These are phyloP conservation scores for Limnomonas spitsbergensis DNA, from an alignment of 139 green algal species.

Conservation along the genomic window DNA sequence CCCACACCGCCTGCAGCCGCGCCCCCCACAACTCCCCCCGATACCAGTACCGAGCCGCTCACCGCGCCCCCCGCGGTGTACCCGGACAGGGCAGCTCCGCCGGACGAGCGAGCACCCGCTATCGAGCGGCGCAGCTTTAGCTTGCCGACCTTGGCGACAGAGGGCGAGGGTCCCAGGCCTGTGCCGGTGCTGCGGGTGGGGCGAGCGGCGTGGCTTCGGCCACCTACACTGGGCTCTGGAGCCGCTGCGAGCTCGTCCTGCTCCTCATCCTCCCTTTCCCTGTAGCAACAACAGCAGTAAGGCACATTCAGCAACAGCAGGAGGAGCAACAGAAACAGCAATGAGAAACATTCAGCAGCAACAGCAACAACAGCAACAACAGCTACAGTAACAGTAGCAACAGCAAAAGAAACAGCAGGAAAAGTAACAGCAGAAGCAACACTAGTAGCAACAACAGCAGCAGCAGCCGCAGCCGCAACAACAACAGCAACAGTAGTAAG, in stretches of 20 bases:
- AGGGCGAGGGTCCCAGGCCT: neutral
- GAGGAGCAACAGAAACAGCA: too few species aligned
- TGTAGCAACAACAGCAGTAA: too few species aligned
- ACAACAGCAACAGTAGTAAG: too few species aligned
- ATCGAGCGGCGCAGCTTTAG: neutral
- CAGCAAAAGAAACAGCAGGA: too few species aligned
- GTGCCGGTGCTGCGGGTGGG: neutral
- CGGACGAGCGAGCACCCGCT: neutral
- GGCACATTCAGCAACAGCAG: too few species aligned
- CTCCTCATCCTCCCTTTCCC: neutral
- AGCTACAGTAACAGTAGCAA: too few species aligned
- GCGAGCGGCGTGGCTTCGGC: neutral
- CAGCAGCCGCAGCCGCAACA: too few species aligned
- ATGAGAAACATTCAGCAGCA: too few species aligned
- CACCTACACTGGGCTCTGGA: neutral
- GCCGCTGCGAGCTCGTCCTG: neutral
- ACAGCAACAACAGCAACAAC: too few species aligned
- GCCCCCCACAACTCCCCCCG: neutral
- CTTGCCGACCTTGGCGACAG: neutral
- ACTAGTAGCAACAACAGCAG: too few species aligned
- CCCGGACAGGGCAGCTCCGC: neutral
- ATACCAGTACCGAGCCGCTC: neutral
- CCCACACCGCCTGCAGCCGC: neutral
- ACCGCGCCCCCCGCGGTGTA: neutral
- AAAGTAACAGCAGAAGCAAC: too few species aligned